These are phyloP conservation scores for Phialophora tarda DNA, from an alignment of 2,329 filamentous ascomycete genomes.

Conservation along the genomic window DNA sequence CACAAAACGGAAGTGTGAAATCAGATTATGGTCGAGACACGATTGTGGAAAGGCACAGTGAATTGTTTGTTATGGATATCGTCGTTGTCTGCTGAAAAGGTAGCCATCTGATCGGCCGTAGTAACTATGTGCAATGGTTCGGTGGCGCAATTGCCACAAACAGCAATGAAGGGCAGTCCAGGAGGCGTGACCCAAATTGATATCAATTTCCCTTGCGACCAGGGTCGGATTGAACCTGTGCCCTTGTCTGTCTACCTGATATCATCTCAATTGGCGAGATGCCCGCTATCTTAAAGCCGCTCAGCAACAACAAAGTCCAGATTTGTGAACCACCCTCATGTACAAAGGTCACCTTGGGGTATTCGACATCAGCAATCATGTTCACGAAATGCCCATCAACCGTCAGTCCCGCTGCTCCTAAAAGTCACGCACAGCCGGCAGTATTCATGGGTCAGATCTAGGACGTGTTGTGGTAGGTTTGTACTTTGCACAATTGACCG, in stretches of 20 bases:
- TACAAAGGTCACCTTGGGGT: constrained; percentile 6
- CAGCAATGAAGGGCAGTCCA: neutral
- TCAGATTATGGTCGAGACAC: neutral
- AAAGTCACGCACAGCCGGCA: constrained; percentile 93
- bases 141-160: neutral
- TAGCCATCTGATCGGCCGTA: constrained; percentile 10
- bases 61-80: neutral
- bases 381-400: constrained; percentile 53
- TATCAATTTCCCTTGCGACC: neutral
- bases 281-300: constrained; percentile 16
- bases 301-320: constrained; percentile 17
- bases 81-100: neutral
- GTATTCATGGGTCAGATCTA: constrained; percentile 95
- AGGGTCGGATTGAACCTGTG: neutral
- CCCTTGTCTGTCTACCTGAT: constrained; percentile 8
- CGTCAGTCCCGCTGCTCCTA: constrained; percentile 89
- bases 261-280: neutral
- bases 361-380: neutral
- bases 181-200: neutral
- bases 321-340: constrained; percentile 6
- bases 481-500: constrained; percentile 97
- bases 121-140: neutral
- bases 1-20: neutral
- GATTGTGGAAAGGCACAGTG: neutral
- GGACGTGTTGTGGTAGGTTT: constrained; percentile 86